Evolutionary conservation across 2,329 filamentous ascomycete genomes (phyloP).

Genomic region (Cladobotryum mycophilum): DNA sequence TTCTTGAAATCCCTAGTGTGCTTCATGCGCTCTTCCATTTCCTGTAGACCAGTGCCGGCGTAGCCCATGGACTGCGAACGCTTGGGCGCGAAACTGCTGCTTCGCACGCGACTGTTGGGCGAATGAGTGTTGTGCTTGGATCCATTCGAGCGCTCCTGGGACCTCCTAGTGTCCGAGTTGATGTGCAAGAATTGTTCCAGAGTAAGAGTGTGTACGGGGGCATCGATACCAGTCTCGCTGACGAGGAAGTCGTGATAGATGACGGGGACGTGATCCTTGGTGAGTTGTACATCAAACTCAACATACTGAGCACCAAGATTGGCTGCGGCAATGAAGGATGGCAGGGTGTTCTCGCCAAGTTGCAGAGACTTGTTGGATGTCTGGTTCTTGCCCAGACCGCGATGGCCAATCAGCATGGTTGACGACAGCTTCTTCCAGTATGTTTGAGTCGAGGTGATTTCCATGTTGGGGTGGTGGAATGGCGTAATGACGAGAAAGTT

Average conservation of each 20-base stretch:
- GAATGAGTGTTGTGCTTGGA: conserved; percentile 8
- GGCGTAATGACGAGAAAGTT: conserved; percentile 94
- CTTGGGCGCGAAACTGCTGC: conserved; percentile 37
- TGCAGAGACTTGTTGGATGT: conserved; percentile 80
- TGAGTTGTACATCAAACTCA: conserved; percentile 86
- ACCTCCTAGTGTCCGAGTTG: conserved; percentile 48
- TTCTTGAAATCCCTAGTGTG: conserved; percentile 92
- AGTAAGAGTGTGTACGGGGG: conserved; percentile 89
- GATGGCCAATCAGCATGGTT: conserved; percentile 71
- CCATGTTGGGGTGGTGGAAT: conserved; percentile 90
- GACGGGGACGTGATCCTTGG: conserved; percentile 97
- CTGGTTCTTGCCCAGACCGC: conserved; percentile 84
- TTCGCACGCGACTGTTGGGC: conserved; percentile 21
- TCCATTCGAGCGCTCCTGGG: conserved; percentile 9
- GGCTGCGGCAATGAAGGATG: conserved; percentile 91
- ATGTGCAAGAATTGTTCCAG: conserved; percentile 93
- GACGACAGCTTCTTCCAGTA: conserved; percentile 93
- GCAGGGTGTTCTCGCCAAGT: conserved; percentile 91
- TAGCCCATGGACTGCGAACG: conserved; percentile 52
- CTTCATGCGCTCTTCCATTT: conserved; percentile 80
- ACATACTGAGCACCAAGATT: conserved; percentile 78
- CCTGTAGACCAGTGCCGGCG: conserved; percentile 32
- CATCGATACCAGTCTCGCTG: conserved; percentile 94
- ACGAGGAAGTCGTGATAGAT: conserved; percentile 99
- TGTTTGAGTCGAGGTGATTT: conserved; percentile 80